Evolutionary conservation across 2,329 filamentous ascomycete species (phyloP).

Genomic region (Tolypocladium paradoxum): DNA sequence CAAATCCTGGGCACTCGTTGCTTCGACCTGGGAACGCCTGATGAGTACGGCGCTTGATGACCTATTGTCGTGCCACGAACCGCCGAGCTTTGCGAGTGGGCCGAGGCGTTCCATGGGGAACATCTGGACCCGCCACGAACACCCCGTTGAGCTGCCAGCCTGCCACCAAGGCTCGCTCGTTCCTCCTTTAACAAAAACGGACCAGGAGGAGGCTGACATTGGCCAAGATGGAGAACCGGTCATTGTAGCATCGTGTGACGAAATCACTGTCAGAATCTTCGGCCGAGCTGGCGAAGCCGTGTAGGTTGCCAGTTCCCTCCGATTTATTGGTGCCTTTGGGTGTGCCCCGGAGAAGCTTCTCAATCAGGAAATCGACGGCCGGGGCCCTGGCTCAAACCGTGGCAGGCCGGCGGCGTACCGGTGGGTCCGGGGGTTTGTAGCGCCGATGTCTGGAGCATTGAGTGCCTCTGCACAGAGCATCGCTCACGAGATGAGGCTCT

Average conservation of each 20-base stretch:
- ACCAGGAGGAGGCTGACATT: neutral
- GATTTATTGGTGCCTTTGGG: conserved; percentile 6
- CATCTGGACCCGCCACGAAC: neutral
- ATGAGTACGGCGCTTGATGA: neutral
- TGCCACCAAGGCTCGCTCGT: neutral
- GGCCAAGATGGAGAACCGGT: neutral
- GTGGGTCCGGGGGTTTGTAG: neutral
- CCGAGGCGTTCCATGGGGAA: neutral
- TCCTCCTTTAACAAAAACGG: neutral
- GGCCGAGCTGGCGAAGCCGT: neutral
- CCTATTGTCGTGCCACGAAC: neutral
- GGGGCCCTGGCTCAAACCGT: conserved; percentile 5
- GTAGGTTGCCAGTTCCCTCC: neutral
- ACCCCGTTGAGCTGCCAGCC: neutral
- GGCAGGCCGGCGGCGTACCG: neutral
- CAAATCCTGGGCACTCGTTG: neutral
- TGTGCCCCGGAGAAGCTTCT: conserved; percentile 10
- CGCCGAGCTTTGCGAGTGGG: neutral
- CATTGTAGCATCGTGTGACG: neutral
- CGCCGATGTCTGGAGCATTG: neutral
- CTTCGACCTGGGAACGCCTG: too few relatives aligned
- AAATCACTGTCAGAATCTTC: neutral
- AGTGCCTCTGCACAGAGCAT: neutral
- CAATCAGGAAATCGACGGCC: conserved; percentile 9
- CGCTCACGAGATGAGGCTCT: neutral